Conservation (phyloP, 441 rosid species). For the Erysimum cheiri region DNA sequence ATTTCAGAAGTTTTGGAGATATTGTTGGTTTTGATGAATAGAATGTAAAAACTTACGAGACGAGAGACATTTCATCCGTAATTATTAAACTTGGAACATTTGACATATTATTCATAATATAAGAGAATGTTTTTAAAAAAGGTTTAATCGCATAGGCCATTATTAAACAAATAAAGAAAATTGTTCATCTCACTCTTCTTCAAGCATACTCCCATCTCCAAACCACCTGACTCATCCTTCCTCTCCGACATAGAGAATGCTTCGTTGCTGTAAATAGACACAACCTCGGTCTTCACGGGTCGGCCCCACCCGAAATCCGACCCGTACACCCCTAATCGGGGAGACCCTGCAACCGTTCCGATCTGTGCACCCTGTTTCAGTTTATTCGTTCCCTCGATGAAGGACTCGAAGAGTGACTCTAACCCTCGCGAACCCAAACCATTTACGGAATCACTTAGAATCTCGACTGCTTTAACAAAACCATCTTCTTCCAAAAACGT, state of each 20-base stretch:
- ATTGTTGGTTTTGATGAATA: no score
- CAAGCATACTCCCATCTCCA: background rate
- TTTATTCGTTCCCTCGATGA: background rate
- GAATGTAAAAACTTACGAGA: no score
- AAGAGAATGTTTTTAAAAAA: no score
- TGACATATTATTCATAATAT: background rate
- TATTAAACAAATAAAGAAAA: background rate
- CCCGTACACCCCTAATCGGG: background rate
- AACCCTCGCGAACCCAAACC: background rate
- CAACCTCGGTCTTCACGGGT: background rate
- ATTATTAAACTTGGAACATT: no score
- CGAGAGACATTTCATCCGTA: no score
- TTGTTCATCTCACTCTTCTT: background rate
- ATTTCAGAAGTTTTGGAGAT: no score
- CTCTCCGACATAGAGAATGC: background rate
- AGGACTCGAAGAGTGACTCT: background rate
- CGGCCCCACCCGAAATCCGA: background rate
- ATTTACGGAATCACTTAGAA: background rate
- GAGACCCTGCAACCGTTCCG: background rate
- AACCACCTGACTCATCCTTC: background rate
- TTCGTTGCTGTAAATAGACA: background rate
- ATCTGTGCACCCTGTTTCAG: background rate
- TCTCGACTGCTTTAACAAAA: background rate
- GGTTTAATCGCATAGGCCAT: background rate
- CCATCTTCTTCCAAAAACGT: background rate